Evolutionary conservation across 441 rosid species (phyloP).

Genomic region (Aquilaria agallochum): DNA sequence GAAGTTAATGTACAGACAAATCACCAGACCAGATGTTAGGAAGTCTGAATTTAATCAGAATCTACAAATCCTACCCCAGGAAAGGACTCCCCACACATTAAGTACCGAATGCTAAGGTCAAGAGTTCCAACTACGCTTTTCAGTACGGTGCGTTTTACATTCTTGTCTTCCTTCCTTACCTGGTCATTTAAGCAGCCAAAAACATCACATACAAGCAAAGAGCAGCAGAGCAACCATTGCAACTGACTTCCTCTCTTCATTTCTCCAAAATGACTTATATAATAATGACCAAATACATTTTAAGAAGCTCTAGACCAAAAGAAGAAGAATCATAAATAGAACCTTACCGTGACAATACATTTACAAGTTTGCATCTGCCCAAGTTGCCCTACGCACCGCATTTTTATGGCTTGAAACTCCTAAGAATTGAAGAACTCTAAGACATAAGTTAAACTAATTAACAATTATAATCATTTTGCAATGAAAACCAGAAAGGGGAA

Average conservation of each 20-base stretch:
- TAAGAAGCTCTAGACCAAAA: slow-evolving; percentile 3
- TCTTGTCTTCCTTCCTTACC: slow-evolving; percentile 63
- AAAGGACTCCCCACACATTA: slow-evolving; percentile 73
- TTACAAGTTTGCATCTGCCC: slow-evolving; percentile 49
- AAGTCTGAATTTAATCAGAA: slow-evolving; percentile 8
- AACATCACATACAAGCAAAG: slow-evolving; percentile 4
- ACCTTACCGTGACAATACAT: slow-evolving; percentile 67
- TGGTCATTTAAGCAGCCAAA: slow-evolving; percentile 21
- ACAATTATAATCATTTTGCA: not conserved
- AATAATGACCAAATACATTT: slow-evolving; percentile 4
- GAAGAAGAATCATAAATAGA: slow-evolving; percentile 4
- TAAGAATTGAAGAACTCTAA: slow-evolving; percentile 15
- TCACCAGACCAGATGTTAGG: slow-evolving; percentile 7
- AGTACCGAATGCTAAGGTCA: slow-evolving; percentile 60
- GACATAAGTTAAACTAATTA: not conserved
- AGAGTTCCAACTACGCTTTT: slow-evolving; percentile 93
- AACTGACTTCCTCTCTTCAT: not conserved
- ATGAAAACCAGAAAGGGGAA: not conserved
- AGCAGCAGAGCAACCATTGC: not conserved
- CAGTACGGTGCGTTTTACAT: slow-evolving; percentile 53
- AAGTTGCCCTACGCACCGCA: slow-evolving; percentile 40
- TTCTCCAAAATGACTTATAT: not conserved
- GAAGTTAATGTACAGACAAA: slow-evolving; percentile 16
- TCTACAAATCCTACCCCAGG: slow-evolving; percentile 55
- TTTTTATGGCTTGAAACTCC: slow-evolving; percentile 85